Percentiles rank a stretch among this genome's conserved stretches.
These are phyloP conservation scores for Cystobasidiaceae sp. DNA, from an alignment of 1,284 basidiomycete species.

Conservation along the genomic window DNA sequence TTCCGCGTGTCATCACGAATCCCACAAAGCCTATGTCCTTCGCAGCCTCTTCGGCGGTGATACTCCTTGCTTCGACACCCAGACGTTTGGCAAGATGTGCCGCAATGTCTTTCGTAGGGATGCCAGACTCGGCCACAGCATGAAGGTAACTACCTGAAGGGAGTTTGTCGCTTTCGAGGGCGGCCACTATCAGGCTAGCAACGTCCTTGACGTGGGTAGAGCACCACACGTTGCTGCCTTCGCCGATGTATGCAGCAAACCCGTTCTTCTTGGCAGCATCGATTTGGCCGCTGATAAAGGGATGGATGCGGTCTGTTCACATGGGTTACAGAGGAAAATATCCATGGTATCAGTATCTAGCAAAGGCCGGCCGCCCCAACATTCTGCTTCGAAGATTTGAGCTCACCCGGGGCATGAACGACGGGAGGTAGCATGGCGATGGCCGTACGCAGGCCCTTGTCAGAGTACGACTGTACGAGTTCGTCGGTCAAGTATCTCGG, in stretches of 20 bases:
- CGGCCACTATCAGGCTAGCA: conserved; percentile 38
- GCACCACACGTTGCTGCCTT: conserved; percentile 33
- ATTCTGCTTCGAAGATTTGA: no score
- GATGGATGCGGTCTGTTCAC: no score
- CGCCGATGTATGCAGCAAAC: conserved; percentile 33
- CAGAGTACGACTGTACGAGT: not conserved
- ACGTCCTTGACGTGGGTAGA: conserved; percentile 39
- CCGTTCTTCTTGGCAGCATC: conserved; percentile 31
- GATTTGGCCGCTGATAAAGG: conserved; percentile 34
- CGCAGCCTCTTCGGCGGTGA: conserved; percentile 31
- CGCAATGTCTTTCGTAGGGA: conserved; percentile 35
- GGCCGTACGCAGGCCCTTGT: not conserved
- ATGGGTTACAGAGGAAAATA: no score
- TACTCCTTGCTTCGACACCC: conserved; percentile 23
- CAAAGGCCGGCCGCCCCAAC: no score
- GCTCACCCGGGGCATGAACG: not conserved
- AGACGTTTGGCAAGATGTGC: conserved; percentile 33
- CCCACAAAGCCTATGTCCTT: conserved; percentile 36
- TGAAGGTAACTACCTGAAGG: conserved; percentile 35
- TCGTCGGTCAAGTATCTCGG: not conserved
- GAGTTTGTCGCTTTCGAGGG: conserved; percentile 35
- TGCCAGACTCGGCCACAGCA: conserved; percentile 29
- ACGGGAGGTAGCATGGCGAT: not conserved
- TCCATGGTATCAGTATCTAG: no score
- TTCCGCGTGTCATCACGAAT: conserved; percentile 13